Evolutionary conservation across 768 basidiomycete genomes (phyloP), one percentile per base, ranked within the genome.

Genomic region (Leccinum pellstonianum): DNA sequence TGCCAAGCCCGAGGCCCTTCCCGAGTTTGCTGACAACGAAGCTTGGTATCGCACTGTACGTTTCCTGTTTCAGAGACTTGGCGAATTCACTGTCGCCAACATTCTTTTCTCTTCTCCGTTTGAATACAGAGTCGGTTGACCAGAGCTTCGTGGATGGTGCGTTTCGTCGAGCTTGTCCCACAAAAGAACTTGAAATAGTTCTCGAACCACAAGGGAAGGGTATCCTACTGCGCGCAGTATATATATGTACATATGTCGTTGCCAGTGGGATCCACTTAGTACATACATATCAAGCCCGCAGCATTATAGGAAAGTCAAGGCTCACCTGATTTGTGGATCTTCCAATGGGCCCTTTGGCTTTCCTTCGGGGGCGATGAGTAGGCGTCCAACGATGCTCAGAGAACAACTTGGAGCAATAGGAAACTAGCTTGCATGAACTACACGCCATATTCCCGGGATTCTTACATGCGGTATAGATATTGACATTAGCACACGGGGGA

Each of bases 261-360:
- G 12, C 33, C 25, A 25, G 25, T 35, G 33, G 12, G 12, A 35
- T 35, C 11, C 12, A 35, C 4, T 12, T 33, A 33, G 33, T 33
- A 33, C 33, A 33, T 35, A 35, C 33, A 35, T 35, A 12, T 35
- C 33, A 35, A 35, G 33, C 33, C 33, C 31, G 37, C n/a, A 25
- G 8, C 31, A 17, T 29, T 12, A 54, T 10, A 48, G 5, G 6
- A 41, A 38, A 5, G 35, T 27, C 31, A 19, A 19, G 17, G 53
- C 60, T 49, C 29, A 78, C 79, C 75, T 56, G n/a, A 54, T 55
- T 79, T 80, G 57, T 81, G 79, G 2, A 23, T 38, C 2, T 49
- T 58, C 80, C 80, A 81, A 56, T 81, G 80, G 19, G 43, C 64
- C 19, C 43, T 67, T 63, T 81, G 81, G 57, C 80, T 80, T 46